These are phyloP conservation scores for Flaveria trinervia DNA, from an alignment of 129 eudicot species.

Conservation along the genomic window DNA sequence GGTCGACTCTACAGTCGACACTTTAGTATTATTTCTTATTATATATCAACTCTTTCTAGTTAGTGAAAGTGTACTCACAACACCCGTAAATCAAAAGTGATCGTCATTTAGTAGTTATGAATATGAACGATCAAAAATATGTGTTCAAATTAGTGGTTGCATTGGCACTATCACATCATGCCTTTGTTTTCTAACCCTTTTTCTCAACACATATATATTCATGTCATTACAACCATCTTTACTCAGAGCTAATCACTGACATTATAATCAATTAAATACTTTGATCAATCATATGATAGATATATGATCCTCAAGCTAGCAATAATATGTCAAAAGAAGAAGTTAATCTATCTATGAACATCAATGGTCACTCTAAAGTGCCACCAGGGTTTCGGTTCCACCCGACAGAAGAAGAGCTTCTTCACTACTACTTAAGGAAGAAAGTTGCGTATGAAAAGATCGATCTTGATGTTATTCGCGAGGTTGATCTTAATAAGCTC, in stretches of 20 bases:
- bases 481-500: conserved; percentile 68
- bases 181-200: conserved; percentile 20
- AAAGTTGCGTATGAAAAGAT: conserved; percentile 55
- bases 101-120: too few species aligned
- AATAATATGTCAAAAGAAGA: conserved; percentile 19
- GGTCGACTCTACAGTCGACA: not conserved
- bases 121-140: too few species aligned
- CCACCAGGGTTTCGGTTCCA: conserved; percentile 72
- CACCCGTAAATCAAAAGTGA: too few species aligned
- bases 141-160: conserved; percentile 29
- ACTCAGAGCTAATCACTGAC: conserved; percentile 16
- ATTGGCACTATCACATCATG: conserved; percentile 32
- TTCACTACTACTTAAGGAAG: conserved; percentile 57
- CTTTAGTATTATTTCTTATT: not conserved
- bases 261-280: too few species aligned
- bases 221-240: conserved; percentile 27
- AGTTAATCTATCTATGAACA: conserved; percentile 45
- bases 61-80: too few species aligned
- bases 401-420: conserved; percentile 72
- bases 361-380: conserved; percentile 53
- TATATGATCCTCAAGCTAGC: not conserved
- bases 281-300: too few species aligned
- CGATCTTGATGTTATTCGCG: conserved; percentile 65
- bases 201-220: conserved; percentile 38
- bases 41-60: too few species aligned